These are phyloP conservation scores for Ophiocytium majus DNA, from an alignment of 352 stramenopile genomes.

Conservation along the genomic window DNA sequence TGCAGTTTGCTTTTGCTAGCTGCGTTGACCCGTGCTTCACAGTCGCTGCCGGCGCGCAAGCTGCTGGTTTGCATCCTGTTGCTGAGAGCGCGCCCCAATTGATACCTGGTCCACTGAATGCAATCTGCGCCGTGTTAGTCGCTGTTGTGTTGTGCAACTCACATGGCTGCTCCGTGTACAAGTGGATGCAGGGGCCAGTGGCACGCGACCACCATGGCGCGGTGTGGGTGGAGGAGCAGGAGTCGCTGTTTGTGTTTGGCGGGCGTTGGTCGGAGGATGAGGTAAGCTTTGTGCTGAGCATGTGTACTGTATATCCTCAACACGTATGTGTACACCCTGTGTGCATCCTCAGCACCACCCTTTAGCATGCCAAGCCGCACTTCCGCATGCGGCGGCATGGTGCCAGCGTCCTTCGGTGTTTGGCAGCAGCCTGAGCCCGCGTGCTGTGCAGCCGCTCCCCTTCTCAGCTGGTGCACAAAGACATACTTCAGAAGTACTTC, in stretches of 20 bases:
- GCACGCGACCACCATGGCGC: slow-evolving; percentile 22
- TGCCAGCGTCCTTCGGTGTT: neutral
- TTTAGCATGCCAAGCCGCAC: neutral
- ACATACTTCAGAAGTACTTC: too few relatives aligned
- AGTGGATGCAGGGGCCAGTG: neutral
- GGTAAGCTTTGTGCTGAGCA: neutral
- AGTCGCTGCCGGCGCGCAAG: too few relatives aligned
- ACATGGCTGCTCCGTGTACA: too few relatives aligned
- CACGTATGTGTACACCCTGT: neutral
- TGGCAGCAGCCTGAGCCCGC: neutral
- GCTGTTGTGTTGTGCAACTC: too few relatives aligned
- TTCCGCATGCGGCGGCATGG: neutral
- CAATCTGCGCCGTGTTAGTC: too few relatives aligned
- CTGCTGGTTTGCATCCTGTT: too few relatives aligned
- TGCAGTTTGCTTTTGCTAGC: too few relatives aligned
- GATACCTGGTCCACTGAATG: too few relatives aligned
- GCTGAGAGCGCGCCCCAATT: too few relatives aligned
- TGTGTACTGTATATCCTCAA: neutral
- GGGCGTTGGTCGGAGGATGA: slow-evolving; percentile 33
- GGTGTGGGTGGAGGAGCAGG: slow-evolving; percentile 23
- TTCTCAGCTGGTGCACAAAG: neutral
- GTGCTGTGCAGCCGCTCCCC: neutral
- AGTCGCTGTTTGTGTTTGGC: slow-evolving; percentile 43
- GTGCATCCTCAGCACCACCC: neutral
- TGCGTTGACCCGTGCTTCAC: too few relatives aligned